Evolutionary conservation across 148 eudicot genomes (phyloP).

Genomic region (Rheum nobile): DNA sequence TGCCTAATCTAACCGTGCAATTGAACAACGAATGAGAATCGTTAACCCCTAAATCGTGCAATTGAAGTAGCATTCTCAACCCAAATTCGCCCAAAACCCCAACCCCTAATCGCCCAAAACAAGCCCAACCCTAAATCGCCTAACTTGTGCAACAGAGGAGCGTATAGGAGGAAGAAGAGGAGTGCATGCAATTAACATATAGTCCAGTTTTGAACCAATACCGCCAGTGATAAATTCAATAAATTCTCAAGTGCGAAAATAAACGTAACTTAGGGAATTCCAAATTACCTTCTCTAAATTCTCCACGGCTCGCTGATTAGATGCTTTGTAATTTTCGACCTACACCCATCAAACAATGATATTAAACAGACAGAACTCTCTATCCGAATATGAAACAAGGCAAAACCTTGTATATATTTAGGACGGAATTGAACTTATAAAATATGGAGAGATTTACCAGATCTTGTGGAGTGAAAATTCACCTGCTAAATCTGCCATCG

Average conservation of each 20-base stretch:
- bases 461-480: conserved; percentile 78
- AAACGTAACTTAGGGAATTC: not conserved
- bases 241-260: not conserved
- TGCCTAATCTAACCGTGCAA: no score
- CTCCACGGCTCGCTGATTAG: conserved; percentile 76
- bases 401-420: no score
- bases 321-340: conserved; percentile 71
- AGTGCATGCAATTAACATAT: not conserved
- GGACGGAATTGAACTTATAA: not conserved
- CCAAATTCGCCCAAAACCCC: no score
- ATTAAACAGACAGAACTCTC: not conserved
- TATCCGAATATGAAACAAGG: not conserved
- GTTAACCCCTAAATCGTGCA: no score
- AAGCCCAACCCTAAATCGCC: not conserved
- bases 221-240: not conserved
- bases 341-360: conserved; percentile 12
- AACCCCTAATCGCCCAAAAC: no score
- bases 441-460: conserved; percentile 23
- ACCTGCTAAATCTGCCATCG: conserved; percentile 89
- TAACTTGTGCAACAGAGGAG: no score
- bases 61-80: no score
- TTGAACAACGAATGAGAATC: no score
- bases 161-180: no score
- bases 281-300: conserved; percentile 57
- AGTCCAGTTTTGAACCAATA: not conserved